Percentiles rank a stretch among this genome's conserved stretches.
phyloP scores from a whole-genome alignment of 208 protist species.

The Lotmaria passim region DNA sequence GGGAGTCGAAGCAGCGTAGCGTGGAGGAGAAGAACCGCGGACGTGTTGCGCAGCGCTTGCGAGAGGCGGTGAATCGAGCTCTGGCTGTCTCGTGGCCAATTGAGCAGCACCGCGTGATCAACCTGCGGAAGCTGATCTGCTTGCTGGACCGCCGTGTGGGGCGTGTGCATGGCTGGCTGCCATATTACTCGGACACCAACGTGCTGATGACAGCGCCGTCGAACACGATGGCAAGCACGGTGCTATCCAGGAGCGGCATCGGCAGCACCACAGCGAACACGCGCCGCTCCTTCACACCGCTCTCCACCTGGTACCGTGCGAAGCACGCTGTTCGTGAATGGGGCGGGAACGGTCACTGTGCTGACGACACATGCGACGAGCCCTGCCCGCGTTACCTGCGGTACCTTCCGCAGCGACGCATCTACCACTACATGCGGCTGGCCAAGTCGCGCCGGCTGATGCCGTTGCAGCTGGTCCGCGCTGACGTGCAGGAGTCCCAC shows the following conservation, averaged over 20 bases:
- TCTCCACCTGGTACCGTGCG: conserved; percentile 25
- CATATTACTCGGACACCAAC: conserved; percentile 72
- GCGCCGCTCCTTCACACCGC: not conserved
- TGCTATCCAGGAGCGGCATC: not conserved
- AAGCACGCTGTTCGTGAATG: not conserved
- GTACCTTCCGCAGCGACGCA: conserved; percentile 38
- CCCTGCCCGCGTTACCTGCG: conserved; percentile 36
- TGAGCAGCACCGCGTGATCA: conserved; percentile 67
- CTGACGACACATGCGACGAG: conserved; percentile 3
- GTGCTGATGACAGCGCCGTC: conserved; percentile 35
- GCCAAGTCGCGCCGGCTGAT: conserved; percentile 62
- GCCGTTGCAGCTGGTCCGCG: conserved; percentile 64
- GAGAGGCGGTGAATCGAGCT: conserved; percentile 31
- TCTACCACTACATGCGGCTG: conserved; percentile 72
- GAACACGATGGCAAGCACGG: not conserved
- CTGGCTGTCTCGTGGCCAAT: conserved; percentile 64
- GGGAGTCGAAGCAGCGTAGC: conserved; percentile 56
- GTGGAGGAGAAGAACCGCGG: conserved; percentile 45
- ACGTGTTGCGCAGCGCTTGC: conserved; percentile 40
- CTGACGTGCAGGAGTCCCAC: conserved; percentile 37
- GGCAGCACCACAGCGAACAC: not conserved
- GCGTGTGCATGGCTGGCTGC: conserved; percentile 72
- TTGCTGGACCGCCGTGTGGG: conserved; percentile 70
- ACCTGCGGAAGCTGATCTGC: conserved; percentile 78
- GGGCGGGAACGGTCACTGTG: conserved; percentile 5